phyloP scores from a whole-genome alignment of 257 asterid genomes.

The Rehmannia glutinosa region DNA sequence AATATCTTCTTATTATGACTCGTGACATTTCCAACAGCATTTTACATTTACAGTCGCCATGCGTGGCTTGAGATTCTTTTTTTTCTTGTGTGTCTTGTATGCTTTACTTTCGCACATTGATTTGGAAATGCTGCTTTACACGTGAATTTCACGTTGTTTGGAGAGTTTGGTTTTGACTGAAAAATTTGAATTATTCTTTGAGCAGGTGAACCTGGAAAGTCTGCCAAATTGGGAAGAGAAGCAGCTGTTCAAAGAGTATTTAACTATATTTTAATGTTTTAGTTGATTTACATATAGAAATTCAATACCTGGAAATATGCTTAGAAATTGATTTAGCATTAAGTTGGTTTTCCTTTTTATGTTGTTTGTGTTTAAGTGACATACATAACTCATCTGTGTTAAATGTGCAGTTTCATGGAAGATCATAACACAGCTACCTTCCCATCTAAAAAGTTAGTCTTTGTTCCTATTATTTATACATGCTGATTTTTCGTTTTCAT shows the following conservation, averaged over 20 bases:
- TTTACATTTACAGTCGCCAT: background rate
- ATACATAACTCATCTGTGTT: background rate
- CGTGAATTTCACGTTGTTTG: background rate
- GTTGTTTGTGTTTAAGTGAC: background rate
- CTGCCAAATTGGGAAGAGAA: conserved; percentile 97
- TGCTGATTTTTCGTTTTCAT: background rate
- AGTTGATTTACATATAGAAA: background rate
- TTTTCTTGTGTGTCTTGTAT: background rate
- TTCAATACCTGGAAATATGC: background rate
- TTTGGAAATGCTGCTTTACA: background rate
- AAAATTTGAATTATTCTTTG: conserved; percentile 14
- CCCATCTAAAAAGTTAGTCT: conserved; percentile 87
- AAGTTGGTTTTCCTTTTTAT: background rate
- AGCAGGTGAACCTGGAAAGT: conserved; percentile 88
- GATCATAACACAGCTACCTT: conserved; percentile 98
- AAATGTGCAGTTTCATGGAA: conserved; percentile 90
- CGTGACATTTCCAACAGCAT: background rate
- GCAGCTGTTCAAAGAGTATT: conserved; percentile 90
- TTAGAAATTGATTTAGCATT: background rate
- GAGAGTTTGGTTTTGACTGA: background rate
- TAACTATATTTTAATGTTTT: background rate
- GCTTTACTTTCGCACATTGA: background rate
- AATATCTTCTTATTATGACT: background rate
- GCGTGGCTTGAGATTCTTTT: background rate
- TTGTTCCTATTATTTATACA: conserved; percentile 12